phyloP scores from a whole-genome alignment of 805 yeast genomes.

The Candida succiphila region DNA sequence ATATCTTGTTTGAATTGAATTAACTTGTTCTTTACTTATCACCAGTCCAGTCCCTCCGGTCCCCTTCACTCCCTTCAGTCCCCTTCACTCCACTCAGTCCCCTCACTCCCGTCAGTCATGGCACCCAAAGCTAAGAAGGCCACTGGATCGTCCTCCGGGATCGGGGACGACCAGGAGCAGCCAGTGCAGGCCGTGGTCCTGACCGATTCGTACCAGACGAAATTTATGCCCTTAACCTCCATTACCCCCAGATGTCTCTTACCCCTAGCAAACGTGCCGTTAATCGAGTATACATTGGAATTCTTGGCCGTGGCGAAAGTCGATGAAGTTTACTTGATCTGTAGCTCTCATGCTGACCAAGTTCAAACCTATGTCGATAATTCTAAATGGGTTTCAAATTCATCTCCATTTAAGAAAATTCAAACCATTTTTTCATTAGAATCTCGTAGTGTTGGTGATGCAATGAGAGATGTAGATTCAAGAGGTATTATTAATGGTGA shows the following conservation, averaged over 20 bases:
- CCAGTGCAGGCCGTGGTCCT: slow-evolving; percentile 89
- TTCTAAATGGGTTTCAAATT: slow-evolving; percentile 57
- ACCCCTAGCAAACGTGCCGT: slow-evolving; percentile 88
- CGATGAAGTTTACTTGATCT: slow-evolving; percentile 80
- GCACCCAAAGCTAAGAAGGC: too few relatives aligned
- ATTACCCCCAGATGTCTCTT: slow-evolving; percentile 82
- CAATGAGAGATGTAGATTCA: slow-evolving; percentile 91
- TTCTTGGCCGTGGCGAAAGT: slow-evolving; percentile 88
- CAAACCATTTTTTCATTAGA: slow-evolving; percentile 77
- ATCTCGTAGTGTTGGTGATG: slow-evolving; percentile 90
- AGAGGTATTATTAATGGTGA: slow-evolving; percentile 86
- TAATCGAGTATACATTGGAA: slow-evolving; percentile 90
- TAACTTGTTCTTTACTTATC: too few relatives aligned
- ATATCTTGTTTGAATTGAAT: too few relatives aligned
- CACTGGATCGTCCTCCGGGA: too few relatives aligned
- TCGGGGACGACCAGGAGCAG: slow-evolving; percentile 59
- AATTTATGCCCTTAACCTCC: slow-evolving; percentile 88
- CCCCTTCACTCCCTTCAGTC: too few relatives aligned
- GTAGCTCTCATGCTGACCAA: slow-evolving; percentile 85
- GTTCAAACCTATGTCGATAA: slow-evolving; percentile 71
- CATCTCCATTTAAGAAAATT: slow-evolving; percentile 73
- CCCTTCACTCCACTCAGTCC: too few relatives aligned
- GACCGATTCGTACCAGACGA: slow-evolving; percentile 85
- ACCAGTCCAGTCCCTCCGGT: too few relatives aligned
- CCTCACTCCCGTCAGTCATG: too few relatives aligned